Conservation (phyloP, 2,329 filamentous ascomycete genomes). For the Lecanosticta acicola region DNA sequence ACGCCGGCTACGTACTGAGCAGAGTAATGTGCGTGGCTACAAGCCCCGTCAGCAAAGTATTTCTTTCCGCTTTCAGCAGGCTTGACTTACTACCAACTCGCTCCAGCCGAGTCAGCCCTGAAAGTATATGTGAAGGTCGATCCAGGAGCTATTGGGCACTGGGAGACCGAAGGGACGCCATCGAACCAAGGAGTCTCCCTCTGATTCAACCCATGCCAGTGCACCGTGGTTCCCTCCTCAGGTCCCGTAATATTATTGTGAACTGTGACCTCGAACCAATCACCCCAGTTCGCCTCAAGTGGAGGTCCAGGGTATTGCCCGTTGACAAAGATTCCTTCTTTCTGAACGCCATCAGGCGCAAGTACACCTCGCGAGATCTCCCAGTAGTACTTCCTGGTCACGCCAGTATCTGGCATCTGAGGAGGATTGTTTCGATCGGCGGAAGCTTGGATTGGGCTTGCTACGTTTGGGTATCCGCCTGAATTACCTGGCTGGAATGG, state of each 20-base stretch:
- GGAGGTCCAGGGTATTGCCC: slow-evolving; percentile 42
- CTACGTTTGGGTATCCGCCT: neutral
- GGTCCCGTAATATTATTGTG: slow-evolving; percentile 26
- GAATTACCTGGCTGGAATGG: neutral
- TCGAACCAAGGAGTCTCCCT: slow-evolving; percentile 50
- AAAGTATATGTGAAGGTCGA: slow-evolving; percentile 31
- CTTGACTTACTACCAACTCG: slow-evolving; percentile 32
- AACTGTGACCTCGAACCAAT: slow-evolving; percentile 37
- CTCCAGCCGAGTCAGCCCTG: slow-evolving; percentile 36
- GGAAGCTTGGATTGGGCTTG: neutral
- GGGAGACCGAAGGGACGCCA: slow-evolving; percentile 43
- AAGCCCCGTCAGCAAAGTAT: neutral
- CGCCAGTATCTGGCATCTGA: slow-evolving; percentile 9
- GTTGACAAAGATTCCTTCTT: slow-evolving; percentile 36
- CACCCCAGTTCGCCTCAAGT: slow-evolving; percentile 43
- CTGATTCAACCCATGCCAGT: slow-evolving; percentile 47
- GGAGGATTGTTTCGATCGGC: slow-evolving; percentile 24
- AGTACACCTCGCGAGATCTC: slow-evolving; percentile 3
- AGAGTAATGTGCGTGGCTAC: slow-evolving; percentile 35
- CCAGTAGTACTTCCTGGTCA: slow-evolving; percentile 6
- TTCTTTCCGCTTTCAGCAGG: neutral
- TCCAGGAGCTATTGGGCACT: slow-evolving; percentile 40
- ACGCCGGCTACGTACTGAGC: slow-evolving; percentile 39
- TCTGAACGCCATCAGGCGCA: slow-evolving; percentile 42
- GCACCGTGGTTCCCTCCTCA: slow-evolving; percentile 18